These are phyloP conservation scores for Tetradesmus lagerheimii DNA, from an alignment of 139 green algal species.

Conservation along the genomic window DNA sequence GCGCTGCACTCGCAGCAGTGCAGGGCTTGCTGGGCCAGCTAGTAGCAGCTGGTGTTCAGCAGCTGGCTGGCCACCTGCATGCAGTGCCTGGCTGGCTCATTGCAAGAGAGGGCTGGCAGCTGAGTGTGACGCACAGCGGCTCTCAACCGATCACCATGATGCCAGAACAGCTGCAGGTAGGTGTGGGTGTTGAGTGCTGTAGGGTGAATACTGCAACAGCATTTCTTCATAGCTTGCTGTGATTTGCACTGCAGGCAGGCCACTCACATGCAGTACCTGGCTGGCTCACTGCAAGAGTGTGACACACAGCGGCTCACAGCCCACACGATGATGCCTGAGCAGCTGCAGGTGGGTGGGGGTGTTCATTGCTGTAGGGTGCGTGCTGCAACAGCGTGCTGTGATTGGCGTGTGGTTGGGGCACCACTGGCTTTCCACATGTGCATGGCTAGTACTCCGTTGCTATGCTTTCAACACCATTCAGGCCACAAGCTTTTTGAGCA, in stretches of 20 bases:
- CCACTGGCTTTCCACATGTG: too few species aligned
- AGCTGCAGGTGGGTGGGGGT: conserved; percentile 8
- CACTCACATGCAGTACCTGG: conserved; percentile 18
- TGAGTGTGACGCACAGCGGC: conserved; percentile 9
- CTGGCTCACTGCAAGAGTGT: not conserved
- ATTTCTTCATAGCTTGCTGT: too few species aligned
- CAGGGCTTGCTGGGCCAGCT: not conserved
- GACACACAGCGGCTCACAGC: not conserved
- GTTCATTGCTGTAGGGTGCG: too few species aligned
- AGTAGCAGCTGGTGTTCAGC: conserved; percentile 14
- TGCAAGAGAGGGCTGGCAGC: conserved; percentile 25
- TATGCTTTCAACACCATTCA: too few species aligned
- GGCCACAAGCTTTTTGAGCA: too few species aligned
- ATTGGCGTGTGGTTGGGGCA: too few species aligned
- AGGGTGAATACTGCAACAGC: too few species aligned
- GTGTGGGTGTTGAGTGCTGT: not conserved
- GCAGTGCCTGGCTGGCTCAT: conserved; percentile 7
- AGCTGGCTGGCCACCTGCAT: conserved; percentile 20
- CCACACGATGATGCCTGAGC: not conserved
- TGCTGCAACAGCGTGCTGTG: too few species aligned
- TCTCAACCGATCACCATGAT: conserved; percentile 18
- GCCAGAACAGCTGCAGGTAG: conserved; percentile 44
- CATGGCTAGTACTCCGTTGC: too few species aligned
- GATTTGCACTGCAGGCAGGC: not conserved
- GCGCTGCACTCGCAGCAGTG: conserved; percentile 21